Percentiles rank a stretch among this genome's conserved stretches.
Evolutionary conservation across 805 yeast species (phyloP).

Genomic region (Vanderwaltozyma verrucispora): DNA sequence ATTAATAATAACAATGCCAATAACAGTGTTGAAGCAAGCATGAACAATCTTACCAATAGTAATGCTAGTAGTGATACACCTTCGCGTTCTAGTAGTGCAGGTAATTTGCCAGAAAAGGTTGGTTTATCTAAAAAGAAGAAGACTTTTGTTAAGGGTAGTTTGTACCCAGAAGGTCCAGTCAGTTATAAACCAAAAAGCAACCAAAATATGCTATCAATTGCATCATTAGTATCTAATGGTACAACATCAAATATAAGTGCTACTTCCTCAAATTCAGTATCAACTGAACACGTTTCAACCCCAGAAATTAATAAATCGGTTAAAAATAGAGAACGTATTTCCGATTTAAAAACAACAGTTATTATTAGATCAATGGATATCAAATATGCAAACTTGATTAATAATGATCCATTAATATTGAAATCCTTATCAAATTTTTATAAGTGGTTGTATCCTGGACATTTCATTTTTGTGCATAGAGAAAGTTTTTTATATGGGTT

Average conservation of each 20-base stretch:
- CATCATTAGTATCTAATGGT: constrained; percentile 8
- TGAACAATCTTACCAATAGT: background rate
- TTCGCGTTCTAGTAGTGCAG: background rate
- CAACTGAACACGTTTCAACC: background rate
- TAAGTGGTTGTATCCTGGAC: constrained; percentile 58
- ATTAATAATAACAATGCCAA: too few species aligned
- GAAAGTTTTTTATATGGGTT: constrained; percentile 54
- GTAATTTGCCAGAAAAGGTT: background rate
- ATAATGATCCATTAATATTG: constrained; percentile 23
- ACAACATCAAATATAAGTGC: constrained; percentile 2
- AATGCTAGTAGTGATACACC: background rate
- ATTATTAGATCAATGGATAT: constrained; percentile 17
- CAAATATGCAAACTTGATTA: constrained; percentile 13
- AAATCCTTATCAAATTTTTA: constrained; percentile 34
- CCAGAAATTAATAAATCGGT: too few species aligned
- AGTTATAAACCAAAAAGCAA: constrained; percentile 13
- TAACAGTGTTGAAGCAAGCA: too few species aligned
- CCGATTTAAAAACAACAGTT: constrained; percentile 26
- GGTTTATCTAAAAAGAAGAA: constrained; percentile 8
- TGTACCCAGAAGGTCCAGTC: constrained; percentile 28
- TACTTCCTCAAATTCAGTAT: background rate
- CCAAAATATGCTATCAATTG: constrained; percentile 5
- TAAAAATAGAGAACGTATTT: constrained; percentile 17
- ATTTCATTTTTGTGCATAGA: constrained; percentile 50
- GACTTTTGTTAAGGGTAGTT: constrained; percentile 23